These are phyloP conservation scores for Colletotrichum lindemuthianum DNA, from an alignment of 2,329 filamentous ascomycete genomes.

Conservation along the genomic window DNA sequence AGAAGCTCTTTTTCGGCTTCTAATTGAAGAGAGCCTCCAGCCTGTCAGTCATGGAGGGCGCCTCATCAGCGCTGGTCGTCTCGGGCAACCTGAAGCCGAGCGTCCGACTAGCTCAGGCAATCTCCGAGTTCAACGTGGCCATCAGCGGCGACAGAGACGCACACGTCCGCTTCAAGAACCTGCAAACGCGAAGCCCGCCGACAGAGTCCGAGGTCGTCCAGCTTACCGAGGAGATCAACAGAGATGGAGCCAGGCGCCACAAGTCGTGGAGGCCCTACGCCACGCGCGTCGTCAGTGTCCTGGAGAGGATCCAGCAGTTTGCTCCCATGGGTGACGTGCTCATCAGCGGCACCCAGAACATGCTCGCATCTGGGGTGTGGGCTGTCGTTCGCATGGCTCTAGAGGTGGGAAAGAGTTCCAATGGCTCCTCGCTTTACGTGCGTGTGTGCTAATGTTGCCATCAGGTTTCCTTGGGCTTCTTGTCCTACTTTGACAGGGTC, in stretches of 20 bases:
- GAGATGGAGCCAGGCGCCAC: conserved; percentile 30
- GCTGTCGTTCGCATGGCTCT: conserved; percentile 53
- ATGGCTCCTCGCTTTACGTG: too few species aligned
- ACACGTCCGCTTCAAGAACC: conserved; percentile 39
- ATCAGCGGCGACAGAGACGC: conserved; percentile 48
- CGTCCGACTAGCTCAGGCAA: conserved; percentile 50
- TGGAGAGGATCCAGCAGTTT: conserved; percentile 54
- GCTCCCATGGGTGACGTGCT: conserved; percentile 48
- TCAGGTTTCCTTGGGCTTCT: neutral
- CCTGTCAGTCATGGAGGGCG: neutral
- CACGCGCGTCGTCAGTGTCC: conserved; percentile 51
- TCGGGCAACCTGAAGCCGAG: conserved; percentile 43
- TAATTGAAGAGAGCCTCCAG: too few species aligned
- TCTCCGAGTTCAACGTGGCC: conserved; percentile 50
- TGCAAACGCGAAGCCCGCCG: conserved; percentile 40
- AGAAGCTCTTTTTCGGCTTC: too few species aligned
- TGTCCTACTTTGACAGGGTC: conserved; percentile 11
- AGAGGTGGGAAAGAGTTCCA: neutral
- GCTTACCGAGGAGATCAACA: conserved; percentile 51
- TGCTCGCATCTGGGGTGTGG: conserved; percentile 57
- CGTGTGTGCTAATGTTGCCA: neutral
- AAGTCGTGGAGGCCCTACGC: conserved; percentile 47
- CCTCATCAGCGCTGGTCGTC: neutral
- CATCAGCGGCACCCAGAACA: conserved; percentile 54
- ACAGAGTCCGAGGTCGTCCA: conserved; percentile 49